Conservation (phyloP, 192 early-diverging fungal genomes). For the Backusella mclennaniae region DNA sequence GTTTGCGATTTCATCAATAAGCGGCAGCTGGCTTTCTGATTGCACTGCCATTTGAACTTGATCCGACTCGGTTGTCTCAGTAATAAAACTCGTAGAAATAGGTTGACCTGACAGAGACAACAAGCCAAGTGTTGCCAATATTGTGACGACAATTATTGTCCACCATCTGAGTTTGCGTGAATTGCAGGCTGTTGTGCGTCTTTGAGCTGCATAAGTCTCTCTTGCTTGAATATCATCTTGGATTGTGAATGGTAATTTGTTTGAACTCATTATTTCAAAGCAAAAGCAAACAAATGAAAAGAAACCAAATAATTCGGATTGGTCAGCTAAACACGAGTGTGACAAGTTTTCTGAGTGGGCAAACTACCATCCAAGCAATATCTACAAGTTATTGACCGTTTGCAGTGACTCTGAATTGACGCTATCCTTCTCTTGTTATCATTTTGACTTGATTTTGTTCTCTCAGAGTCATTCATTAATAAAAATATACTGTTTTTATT, state of each 20-base stretch:
- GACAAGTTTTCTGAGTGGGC: too few relatives aligned
- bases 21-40: neutral
- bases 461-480: too few relatives aligned
- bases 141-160: neutral
- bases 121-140: neutral
- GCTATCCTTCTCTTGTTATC: too few relatives aligned
- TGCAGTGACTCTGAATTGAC: too few relatives aligned
- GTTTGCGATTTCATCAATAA: neutral
- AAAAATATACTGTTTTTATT: too few relatives aligned
- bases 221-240: constrained; percentile 13
- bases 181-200: neutral
- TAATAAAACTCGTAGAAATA: neutral
- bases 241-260: constrained; percentile 4
- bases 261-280: neutral
- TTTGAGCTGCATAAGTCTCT: neutral
- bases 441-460: too few relatives aligned
- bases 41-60: neutral
- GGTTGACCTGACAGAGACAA: neutral
- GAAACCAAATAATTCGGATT: too few relatives aligned
- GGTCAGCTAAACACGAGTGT: too few relatives aligned
- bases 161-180: neutral
- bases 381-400: too few relatives aligned
- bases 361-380: too few relatives aligned
- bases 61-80: neutral
- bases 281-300: too few relatives aligned